phyloP scores from a whole-genome alignment of 305 asterid species.

The Plantago lanceolata region DNA sequence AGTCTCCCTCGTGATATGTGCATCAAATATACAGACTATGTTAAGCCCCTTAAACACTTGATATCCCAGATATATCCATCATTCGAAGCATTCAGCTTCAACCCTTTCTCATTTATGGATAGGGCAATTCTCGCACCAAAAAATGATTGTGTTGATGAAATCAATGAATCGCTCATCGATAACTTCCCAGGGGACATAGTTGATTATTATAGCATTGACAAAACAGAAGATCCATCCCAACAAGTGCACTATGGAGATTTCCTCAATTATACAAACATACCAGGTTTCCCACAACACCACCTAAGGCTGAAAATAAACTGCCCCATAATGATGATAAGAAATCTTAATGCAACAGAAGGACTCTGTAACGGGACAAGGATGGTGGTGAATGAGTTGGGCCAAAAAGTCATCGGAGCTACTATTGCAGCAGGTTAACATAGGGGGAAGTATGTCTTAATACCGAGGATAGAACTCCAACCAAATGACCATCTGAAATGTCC shows the following conservation, averaged over 20 bases:
- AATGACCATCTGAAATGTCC: neutral
- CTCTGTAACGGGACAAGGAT: neutral
- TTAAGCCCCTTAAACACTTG: neutral
- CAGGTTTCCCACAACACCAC: neutral
- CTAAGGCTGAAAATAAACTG: neutral
- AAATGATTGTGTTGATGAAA: slow-evolving; percentile 15
- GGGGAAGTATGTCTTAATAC: neutral
- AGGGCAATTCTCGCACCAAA: neutral
- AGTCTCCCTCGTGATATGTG: neutral
- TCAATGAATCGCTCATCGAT: neutral
- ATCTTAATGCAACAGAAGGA: neutral
- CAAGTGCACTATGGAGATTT: neutral
- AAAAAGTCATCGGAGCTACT: neutral
- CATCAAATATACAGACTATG: neutral
- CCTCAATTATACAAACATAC: neutral
- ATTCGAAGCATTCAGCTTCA: neutral
- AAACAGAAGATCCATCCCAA: neutral
- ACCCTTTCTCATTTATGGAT: neutral
- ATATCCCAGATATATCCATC: neutral
- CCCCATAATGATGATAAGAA: neutral
- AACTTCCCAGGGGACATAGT: neutral
- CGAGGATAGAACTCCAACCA: neutral
- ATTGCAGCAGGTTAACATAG: neutral
- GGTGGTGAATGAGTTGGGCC: neutral
- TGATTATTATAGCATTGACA: neutral